A percentile compares a stretch with the other conserved stretches of the same genome.
phyloP scores from a whole-genome alignment of 257 asterid genomes.

The Lycium barbarum region DNA sequence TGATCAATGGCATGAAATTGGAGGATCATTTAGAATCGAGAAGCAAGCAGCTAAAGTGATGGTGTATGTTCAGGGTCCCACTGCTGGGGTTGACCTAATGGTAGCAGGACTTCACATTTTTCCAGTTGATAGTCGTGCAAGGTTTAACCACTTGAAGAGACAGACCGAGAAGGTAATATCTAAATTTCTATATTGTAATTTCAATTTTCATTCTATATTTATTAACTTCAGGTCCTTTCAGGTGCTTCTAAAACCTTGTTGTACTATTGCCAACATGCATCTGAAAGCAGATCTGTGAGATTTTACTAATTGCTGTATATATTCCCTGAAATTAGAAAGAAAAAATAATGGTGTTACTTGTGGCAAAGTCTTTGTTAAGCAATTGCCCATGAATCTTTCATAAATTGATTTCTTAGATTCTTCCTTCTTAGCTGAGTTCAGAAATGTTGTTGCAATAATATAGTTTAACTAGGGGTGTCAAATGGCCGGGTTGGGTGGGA shows the following conservation, averaged over 20 bases:
- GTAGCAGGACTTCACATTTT: slow-evolving; percentile 86
- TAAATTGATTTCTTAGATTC: not conserved
- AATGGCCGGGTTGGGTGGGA: too few relatives aligned
- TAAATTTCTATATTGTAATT: slow-evolving; percentile 9
- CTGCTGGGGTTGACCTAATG: slow-evolving; percentile 79
- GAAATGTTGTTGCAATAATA: not conserved
- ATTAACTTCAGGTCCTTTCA: not conserved
- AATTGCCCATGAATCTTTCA: not conserved
- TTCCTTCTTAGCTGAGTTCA: not conserved
- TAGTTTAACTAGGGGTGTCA: too few relatives aligned
- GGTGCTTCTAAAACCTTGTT: not conserved
- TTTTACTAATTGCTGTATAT: not conserved
- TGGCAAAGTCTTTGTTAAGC: not conserved
- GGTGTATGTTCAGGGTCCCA: slow-evolving; percentile 88
- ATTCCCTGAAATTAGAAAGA: not conserved
- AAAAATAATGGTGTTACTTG: not conserved
- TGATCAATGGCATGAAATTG: slow-evolving; percentile 88
- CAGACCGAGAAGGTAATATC: slow-evolving; percentile 69
- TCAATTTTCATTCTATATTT: not conserved
- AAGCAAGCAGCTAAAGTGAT: slow-evolving; percentile 69
- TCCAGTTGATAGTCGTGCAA: slow-evolving; percentile 68
- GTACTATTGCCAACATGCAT: not conserved
- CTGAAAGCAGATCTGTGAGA: not conserved
- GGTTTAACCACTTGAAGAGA: slow-evolving; percentile 62
- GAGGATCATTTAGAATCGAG: slow-evolving; percentile 91